Base-by-base conservation (phyloP, 495 filamentous ascomycete species). In the Rhizodiscina lignyota region DNA sequence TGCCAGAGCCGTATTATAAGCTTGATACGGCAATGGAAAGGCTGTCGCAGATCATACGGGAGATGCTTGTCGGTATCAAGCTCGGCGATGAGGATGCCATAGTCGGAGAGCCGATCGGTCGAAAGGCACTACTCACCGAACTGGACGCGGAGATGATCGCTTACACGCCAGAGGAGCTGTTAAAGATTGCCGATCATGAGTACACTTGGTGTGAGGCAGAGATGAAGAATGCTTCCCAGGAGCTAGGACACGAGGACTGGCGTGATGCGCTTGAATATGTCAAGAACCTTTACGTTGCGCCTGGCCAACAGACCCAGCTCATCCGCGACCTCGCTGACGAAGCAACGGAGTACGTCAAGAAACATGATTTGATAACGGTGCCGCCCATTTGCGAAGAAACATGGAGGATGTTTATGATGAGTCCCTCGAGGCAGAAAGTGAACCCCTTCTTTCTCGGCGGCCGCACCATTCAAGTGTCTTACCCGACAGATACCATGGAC, bases 401-500 rank as follows among this genome's bases (percentile, higher is more conserved):
- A 1, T 62, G 59, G 48, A 54, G 59, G n/a, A 66, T 63, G 56
- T 60, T 53, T 15, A 68, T 68, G 59, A 67, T 69, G 53, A 49
- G 53, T 12, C 63, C 64, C 0, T 55, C 52, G 22, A 35, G 41
- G 8, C 67, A 71, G 43, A n/a, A n/a, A n/a, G n/a, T n/a, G n/a
- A n/a, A n/a, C n/a, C n/a, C n/a, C n/a, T n/a, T n/a, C n/a, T n/a
- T n/a, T n/a, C n/a, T n/a, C n/a, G n/a, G n/a, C n/a, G n/a, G n/a
- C n/a, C n/a, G n/a, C n/a, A n/a, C n/a, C n/a, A n/a, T n/a, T n/a
- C n/a, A n/a, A n/a, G n/a, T n/a, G n/a, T n/a, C n/a, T n/a, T n/a
- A n/a, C n/a, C n/a, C n/a, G n/a, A n/a, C n/a, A n/a, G n/a, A n/a
- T n/a, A n/a, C n/a, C n/a, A n/a, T n/a, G n/a, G n/a, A n/a, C n/a